Base-by-base conservation (phyloP, 2,329 filamentous ascomycete genomes). In the Pyricularia sp. region DNA sequence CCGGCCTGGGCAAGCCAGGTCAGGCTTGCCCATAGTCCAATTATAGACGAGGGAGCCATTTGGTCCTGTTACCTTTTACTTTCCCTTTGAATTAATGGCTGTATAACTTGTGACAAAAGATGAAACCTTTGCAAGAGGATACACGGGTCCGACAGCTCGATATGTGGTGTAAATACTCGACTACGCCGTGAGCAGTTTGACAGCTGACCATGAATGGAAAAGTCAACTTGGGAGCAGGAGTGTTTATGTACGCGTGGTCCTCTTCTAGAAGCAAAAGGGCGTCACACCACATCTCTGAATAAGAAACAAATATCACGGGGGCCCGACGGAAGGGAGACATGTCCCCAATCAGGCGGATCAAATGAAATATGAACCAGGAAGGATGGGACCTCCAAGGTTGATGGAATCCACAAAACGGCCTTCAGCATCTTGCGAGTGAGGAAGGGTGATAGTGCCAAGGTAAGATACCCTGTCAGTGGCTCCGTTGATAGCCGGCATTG, bases 1-100 rank as follows among this genome's bases (percentile, higher is more conserved):
- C 71, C 71, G 26, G 73, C 70, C 9, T 31, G 62, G 49, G 62
- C 44, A 53, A 49, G 16, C 31, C 40, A 53, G 26, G 24, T 13
- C 40, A 63, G 24, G 40, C 62, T 63, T 33, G 62, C 62, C 62
- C 62, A 63, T 19, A 44, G 7, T 7, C 40, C 33, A 9, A 53
- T 6, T 9, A 44, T 8, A 5, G 62, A 19, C 1, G 62, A 63
- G 40, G 26, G 26, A 31, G 31, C 12, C 62, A 63, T 63, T 16
- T 5, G 24, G n/a, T 8, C 8, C 22, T 16, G 16, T 26, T n/a
- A 28, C 6, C 19, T n/a, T n/a, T 2, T 8, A 19, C 10, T 44
- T 19, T 19, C 16, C 13, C 10, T 10, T 33, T 12, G 2, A 9
- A 9, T 9, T 33, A 10, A 33, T 33, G 2, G 1, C 9, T 3